phyloP scores from a whole-genome alignment of 1,284 basidiomycete genomes.

The Ganoderma lucidum region DNA sequence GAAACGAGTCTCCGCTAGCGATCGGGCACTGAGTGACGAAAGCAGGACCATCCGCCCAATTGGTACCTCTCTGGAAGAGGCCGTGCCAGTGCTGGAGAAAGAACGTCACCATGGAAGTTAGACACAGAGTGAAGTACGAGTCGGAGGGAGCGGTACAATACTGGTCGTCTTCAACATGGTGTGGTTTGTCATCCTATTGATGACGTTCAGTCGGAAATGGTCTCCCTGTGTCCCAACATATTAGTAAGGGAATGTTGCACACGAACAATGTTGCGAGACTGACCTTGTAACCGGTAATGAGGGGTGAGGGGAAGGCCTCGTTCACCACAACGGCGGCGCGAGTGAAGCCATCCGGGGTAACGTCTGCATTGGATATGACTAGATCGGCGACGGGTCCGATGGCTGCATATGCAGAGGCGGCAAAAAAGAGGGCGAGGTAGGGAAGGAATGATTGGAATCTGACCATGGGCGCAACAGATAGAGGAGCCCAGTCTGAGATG shows the following conservation, averaged over 20 bases:
- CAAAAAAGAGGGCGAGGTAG: slow-evolving; percentile 19
- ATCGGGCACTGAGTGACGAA: slow-evolving; percentile 44
- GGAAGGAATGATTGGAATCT: slow-evolving; percentile 25
- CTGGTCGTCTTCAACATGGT: slow-evolving; percentile 46
- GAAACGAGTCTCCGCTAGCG: slow-evolving; percentile 49
- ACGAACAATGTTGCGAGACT: not conserved
- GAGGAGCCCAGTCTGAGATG: not conserved
- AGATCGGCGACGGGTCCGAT: slow-evolving; percentile 32
- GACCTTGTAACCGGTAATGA: slow-evolving; percentile 38
- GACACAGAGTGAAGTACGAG: slow-evolving; percentile 13
- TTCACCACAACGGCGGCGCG: slow-evolving; percentile 35
- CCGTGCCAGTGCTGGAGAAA: slow-evolving; percentile 44
- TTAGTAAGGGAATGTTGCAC: not conserved
- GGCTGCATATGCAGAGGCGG: slow-evolving; percentile 14
- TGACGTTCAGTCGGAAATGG: slow-evolving; percentile 29
- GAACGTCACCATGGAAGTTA: slow-evolving; percentile 1
- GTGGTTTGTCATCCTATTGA: slow-evolving; percentile 15
- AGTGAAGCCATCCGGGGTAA: slow-evolving; percentile 36
- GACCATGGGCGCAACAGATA: slow-evolving; percentile 17
- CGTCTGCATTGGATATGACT: slow-evolving; percentile 27
- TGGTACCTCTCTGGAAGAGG: slow-evolving; percentile 40
- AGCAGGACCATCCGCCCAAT: slow-evolving; percentile 32
- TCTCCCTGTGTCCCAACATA: slow-evolving; percentile 30
- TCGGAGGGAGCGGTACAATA: slow-evolving; percentile 31
- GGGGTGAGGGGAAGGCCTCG: slow-evolving; percentile 38